Evolutionary conservation across 2,329 filamentous ascomycete species (phyloP).

Genomic region (Fusarium ramigenum): DNA sequence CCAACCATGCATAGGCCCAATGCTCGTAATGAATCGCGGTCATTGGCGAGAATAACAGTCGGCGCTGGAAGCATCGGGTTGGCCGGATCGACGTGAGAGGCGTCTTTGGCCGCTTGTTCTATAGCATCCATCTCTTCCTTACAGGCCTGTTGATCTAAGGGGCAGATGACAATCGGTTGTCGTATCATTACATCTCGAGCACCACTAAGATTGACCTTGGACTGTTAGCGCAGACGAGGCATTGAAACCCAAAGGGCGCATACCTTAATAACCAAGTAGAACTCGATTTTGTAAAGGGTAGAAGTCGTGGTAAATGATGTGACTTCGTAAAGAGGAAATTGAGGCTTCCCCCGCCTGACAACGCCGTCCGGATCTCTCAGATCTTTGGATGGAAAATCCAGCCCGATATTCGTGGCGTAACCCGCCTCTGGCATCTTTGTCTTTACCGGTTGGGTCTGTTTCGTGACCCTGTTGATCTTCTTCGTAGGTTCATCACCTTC

Average conservation of each 20-base stretch:
- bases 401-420: slow-evolving; percentile 90
- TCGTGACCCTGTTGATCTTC: slow-evolving; percentile 87
- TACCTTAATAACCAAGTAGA: slow-evolving; percentile 94
- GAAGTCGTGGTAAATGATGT: slow-evolving; percentile 93
- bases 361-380: slow-evolving; percentile 87
- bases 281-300: slow-evolving; percentile 97
- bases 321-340: slow-evolving; percentile 89
- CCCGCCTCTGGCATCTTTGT: slow-evolving; percentile 89
- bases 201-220: slow-evolving; percentile 84
- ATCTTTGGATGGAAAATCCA: slow-evolving; percentile 92
- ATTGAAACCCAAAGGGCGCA: background rate
- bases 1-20: slow-evolving; percentile 71
- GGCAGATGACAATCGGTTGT: slow-evolving; percentile 95
- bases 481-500: slow-evolving; percentile 95
- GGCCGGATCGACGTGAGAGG: slow-evolving; percentile 84
- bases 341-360: slow-evolving; percentile 82
- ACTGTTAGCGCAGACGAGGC: slow-evolving; percentile 34
- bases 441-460: slow-evolving; percentile 82
- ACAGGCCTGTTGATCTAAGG: slow-evolving; percentile 92
- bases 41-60: slow-evolving; percentile 81
- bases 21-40: slow-evolving; percentile 71
- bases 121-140: slow-evolving; percentile 99
- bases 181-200: slow-evolving; percentile 88
- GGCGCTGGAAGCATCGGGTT: slow-evolving; percentile 92
- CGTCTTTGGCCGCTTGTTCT: slow-evolving; percentile 93